These are phyloP conservation scores for Citrus cavaleriei DNA, from an alignment of 345 rosid genomes.

Conservation along the genomic window DNA sequence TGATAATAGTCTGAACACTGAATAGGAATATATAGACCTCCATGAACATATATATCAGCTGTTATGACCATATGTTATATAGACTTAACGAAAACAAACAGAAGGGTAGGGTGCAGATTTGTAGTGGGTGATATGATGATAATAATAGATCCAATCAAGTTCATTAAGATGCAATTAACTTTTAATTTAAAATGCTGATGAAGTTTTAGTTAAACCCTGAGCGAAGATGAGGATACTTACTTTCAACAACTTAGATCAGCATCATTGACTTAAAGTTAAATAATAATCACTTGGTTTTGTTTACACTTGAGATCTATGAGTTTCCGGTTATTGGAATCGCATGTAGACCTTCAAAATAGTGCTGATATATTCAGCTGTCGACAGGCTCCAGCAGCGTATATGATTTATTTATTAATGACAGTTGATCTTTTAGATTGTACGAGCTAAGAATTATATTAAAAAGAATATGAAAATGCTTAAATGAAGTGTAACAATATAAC, in stretches of 20 bases:
- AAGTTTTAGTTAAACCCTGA: background rate
- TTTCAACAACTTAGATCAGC: background rate
- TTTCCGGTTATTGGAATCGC: background rate
- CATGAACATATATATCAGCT: background rate
- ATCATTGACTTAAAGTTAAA: background rate
- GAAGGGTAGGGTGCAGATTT: background rate
- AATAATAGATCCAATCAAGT: background rate
- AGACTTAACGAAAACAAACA: too few species aligned
- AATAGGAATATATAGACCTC: background rate
- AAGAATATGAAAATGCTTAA: background rate
- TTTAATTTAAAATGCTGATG: background rate
- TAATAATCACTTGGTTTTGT: background rate
- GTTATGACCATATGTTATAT: background rate
- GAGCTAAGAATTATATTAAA: background rate
- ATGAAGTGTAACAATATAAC: background rate
- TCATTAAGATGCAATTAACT: background rate
- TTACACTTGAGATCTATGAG: background rate
- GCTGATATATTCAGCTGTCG: background rate
- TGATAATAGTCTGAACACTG: too few species aligned
- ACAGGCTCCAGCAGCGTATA: background rate
- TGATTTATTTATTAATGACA: background rate
- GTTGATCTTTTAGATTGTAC: constrained; percentile 1
- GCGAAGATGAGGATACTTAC: background rate
- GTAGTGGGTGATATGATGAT: background rate
- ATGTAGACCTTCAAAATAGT: background rate